Percentiles rank a stretch among this genome's conserved stretches.
These are phyloP conservation scores for Pseudonitzschia multiseries DNA, from an alignment of 108 stramenopile genomes.

Conservation along the genomic window DNA sequence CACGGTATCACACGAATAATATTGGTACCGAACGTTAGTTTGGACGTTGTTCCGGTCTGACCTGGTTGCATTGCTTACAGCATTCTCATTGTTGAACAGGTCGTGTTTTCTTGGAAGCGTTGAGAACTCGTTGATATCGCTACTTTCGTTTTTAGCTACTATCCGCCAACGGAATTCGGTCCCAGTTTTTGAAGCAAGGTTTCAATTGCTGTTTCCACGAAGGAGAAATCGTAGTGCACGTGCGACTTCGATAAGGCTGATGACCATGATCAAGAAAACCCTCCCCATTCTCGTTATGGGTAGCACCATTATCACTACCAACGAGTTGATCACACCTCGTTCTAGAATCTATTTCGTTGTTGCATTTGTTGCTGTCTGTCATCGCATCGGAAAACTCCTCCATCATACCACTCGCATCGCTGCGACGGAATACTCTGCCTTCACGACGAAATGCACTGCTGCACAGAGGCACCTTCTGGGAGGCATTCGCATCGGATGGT, in stretches of 20 bases:
- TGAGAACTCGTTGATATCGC: no score
- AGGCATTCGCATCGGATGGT: no score
- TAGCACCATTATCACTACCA: background rate
- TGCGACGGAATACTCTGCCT: background rate
- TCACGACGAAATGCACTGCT: background rate
- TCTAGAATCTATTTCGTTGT: background rate
- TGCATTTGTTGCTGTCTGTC: background rate
- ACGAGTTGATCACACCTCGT: background rate
- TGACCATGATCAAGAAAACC: background rate
- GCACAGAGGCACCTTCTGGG: conserved; percentile 9
- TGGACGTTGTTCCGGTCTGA: no score
- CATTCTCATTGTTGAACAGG: no score
- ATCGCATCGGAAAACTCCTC: background rate
- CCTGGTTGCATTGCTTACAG: no score
- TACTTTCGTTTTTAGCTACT: background rate
- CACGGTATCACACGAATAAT: no score
- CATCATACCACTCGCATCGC: conserved; percentile 5
- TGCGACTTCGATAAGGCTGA: no score
- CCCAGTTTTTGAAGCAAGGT: conserved; percentile 17
- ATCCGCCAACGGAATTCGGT: conserved; percentile 4
- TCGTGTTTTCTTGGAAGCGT: no score
- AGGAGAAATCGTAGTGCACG: no score
- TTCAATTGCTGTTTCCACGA: conserved; percentile 1
- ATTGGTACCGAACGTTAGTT: no score
- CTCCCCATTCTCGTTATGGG: background rate